Base-by-base conservation (phyloP, 2,329 filamentous ascomycete species). In the Aureobasidium musti region DNA sequence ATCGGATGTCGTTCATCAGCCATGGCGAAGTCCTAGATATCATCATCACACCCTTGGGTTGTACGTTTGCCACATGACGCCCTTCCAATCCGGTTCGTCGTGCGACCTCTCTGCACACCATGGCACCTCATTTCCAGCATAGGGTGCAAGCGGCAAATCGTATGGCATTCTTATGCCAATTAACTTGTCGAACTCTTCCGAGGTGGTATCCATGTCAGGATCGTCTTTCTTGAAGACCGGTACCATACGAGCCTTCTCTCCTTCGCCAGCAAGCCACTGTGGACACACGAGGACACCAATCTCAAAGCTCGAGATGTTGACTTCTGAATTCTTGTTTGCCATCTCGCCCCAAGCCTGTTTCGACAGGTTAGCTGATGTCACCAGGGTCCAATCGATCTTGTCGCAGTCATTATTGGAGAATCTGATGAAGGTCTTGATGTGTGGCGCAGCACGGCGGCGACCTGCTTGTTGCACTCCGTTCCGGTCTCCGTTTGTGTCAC, bases 321-420 rank as follows among this genome's bases (percentile, higher is more conserved):
- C 79, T 71, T 91, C 84, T 0, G 85, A 86, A 0, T 82, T 79
- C 3, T 80, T 76, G 68, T 84, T 86, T 17, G 75, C 76, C 2
- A 84, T 81, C 43, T 89, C 87, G 1, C 92, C 92, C 93, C 92
- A 97, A 0, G 92, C 92, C 77, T 96, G 92, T 68, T 89, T 94
- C 1, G 91, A 95, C 2, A 97, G 76, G 71, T 96, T 97, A n/a
- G 92, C 92, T n/a, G 91, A 95, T 0, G 91, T 96, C 2, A 96
- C 76, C 69, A 97, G 82, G 1, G 91, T 91, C 93, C 92, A 97
- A 73, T 95, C 90, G 45, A 96, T 87, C 0, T 78, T 77, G 1
- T 72, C 74, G 21, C 79, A 73, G 11, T 19, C 17, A 10, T 28
- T 21, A n/a, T 63, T 37, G 0, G 76, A 70, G 71, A 84, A 92